phyloP scores from a whole-genome alignment of 148 eudicot genomes.

The Rhododendron vialii region DNA sequence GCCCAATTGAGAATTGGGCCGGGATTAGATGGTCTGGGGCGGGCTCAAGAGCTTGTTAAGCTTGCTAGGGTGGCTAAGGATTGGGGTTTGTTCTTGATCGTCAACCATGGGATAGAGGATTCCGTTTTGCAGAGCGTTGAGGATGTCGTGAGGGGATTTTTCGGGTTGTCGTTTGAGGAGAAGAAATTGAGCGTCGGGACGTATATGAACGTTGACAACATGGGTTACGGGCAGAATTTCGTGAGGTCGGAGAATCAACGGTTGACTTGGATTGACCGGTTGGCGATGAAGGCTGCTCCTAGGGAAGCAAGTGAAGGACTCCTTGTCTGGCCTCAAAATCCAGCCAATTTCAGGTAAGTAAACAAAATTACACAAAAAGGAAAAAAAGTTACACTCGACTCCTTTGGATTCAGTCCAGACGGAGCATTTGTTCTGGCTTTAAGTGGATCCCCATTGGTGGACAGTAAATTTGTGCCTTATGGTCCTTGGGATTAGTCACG shows the following conservation, averaged over 20 bases:
- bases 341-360: conserved; percentile 23
- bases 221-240: conserved; percentile 23
- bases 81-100: conserved; percentile 21
- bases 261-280: conserved; percentile 27
- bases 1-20: neutral
- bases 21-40: neutral
- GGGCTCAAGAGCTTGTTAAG: conserved; percentile 18
- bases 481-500: too few relatives aligned
- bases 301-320: conserved; percentile 10
- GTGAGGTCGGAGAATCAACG: conserved; percentile 23
- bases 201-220: conserved; percentile 13
- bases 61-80: conserved; percentile 10
- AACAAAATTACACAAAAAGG: neutral
- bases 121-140: conserved; percentile 6
- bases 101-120: conserved; percentile 20
- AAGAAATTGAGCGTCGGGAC: conserved; percentile 22
- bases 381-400: too few relatives aligned
- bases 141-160: conserved; percentile 21
- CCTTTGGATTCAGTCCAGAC: too few relatives aligned
- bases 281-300: conserved; percentile 26
- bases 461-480: too few relatives aligned
- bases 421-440: too few relatives aligned
- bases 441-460: too few relatives aligned
- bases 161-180: conserved; percentile 23
- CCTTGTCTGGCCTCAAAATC: conserved; percentile 29